These are phyloP conservation scores for Cyclostephanos invisitatus DNA, from an alignment of 108 stramenopile genomes.

Conservation along the genomic window DNA sequence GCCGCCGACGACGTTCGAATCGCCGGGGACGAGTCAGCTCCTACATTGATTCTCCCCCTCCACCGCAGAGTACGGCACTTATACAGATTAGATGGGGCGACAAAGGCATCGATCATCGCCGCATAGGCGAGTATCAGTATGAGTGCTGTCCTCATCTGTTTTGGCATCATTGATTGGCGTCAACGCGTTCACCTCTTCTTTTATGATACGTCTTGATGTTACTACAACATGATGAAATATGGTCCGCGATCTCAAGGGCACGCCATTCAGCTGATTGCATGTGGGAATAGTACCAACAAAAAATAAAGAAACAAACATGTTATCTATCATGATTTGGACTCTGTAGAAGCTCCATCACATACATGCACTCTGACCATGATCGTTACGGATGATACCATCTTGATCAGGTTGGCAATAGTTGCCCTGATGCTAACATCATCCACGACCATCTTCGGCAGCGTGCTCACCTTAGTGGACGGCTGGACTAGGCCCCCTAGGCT, in stretches of 20 bases:
- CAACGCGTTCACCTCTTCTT: too few relatives aligned
- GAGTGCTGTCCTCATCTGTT: constrained; percentile 22
- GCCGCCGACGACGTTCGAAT: background rate
- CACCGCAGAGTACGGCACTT: background rate
- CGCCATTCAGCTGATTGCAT: too few relatives aligned
- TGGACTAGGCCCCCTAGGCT: background rate
- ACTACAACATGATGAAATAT: too few relatives aligned
- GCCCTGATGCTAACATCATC: constrained; percentile 1
- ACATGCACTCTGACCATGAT: constrained; percentile 7
- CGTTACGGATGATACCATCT: background rate
- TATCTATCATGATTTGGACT: too few relatives aligned
- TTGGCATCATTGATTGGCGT: too few relatives aligned
- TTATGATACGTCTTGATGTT: too few relatives aligned
- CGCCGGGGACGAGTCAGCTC: background rate
- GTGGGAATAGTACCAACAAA: too few relatives aligned
- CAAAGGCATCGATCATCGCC: background rate
- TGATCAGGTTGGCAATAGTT: background rate
- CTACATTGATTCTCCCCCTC: background rate
- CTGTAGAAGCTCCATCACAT: too few relatives aligned
- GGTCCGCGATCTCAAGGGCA: too few relatives aligned
- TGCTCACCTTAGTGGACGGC: background rate
- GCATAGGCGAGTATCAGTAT: constrained; percentile 4
- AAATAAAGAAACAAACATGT: too few relatives aligned
- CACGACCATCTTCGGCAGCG: constrained; percentile 6
- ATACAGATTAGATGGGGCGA: background rate